phyloP scores from a whole-genome alignment of 2,329 filamentous ascomycete genomes.

The Botrytis cinerea region DNA sequence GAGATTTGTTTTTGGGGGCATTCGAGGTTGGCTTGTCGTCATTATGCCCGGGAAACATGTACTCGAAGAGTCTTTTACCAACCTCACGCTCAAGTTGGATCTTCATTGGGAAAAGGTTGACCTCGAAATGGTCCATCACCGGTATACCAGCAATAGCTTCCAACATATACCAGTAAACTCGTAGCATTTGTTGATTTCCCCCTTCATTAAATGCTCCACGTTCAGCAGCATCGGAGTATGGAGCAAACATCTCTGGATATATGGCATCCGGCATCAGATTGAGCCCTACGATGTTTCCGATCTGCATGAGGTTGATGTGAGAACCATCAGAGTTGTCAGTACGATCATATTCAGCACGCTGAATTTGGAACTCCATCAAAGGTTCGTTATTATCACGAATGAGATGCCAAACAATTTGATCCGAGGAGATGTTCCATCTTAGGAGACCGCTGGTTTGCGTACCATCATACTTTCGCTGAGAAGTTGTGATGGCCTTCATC shows the following conservation, averaged over 20 bases:
- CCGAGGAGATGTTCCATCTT: constrained; percentile 90
- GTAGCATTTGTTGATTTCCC: constrained; percentile 79
- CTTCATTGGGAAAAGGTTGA: constrained; percentile 88
- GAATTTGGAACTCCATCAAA: constrained; percentile 88
- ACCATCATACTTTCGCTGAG: constrained; percentile 81
- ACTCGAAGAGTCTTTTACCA: constrained; percentile 91
- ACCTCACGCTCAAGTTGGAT: constrained; percentile 92
- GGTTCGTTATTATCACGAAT: constrained; percentile 85
- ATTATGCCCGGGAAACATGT: constrained; percentile 86
- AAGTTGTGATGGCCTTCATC: constrained; percentile 99
- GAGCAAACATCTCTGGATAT: constrained; percentile 94
- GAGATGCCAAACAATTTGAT: constrained; percentile 96
- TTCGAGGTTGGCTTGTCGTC: constrained; percentile 38
- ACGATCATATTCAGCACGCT: constrained; percentile 88
- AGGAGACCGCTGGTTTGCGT: constrained; percentile 77
- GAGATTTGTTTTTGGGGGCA: constrained; percentile 59
- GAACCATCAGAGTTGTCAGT: constrained; percentile 97
- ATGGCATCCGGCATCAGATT: constrained; percentile 89
- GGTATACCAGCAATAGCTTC: constrained; percentile 97
- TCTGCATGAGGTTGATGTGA: constrained; percentile 87
- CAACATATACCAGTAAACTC: constrained; percentile 96
- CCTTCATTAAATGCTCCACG: constrained; percentile 53
- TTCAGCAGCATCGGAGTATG: constrained; percentile 74
- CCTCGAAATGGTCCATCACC: constrained; percentile 95
- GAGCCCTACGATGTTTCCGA: constrained; percentile 83